Base-by-base conservation (phyloP, 768 basidiomycete species). In the Amanita polypyramis region DNA sequence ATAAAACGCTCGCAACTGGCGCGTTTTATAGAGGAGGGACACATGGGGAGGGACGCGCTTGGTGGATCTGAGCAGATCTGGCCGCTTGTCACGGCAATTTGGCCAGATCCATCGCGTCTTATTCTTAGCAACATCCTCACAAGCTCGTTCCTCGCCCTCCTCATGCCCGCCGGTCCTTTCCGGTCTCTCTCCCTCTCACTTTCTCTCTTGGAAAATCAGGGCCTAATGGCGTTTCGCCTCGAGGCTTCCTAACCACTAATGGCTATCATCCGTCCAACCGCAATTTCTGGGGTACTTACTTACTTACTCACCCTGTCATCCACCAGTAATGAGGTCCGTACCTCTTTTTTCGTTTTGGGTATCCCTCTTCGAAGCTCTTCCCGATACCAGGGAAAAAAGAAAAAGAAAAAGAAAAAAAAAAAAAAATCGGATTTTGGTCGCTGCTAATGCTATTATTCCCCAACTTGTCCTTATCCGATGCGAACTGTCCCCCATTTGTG, bases 1-100 rank as follows among this genome's bases (percentile, higher is more conserved):
- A 39, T 46, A 51, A 44, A 52, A 42, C 53, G 52, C 58, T 49
- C 47, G 51, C 52, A 47, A 37, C 38, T 48, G 10, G 32, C 19
- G 44, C 11, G 21, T 14, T 45, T 45, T 45, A 45, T 45, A 45
- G 44, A 11, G 5, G 20, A 21, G 33, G 33, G 32, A n/a, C 43
- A 36, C 33, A 45, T 44, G 43, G 43, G 33, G 33, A 34, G 20
- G 43, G n/a, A 25, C 8, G 44, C n/a, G 32, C 19, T 17, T 44
- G n/a, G 42, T 15, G 15, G 29, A 32, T 44, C 33, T 32, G 34
- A 17, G 11, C 11, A n/a, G 11, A 43, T 43, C 39, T 40, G 15
- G 39, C 37, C 37, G 37, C 20, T 39, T 39, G 37, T n/a, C 20
- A 21, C 37, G 37, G 37, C 19, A 39, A 39, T 15, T 39, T 39